Conservation (phyloP, 768 basidiomycete genomes). For the Lactarius deliciosus region DNA sequence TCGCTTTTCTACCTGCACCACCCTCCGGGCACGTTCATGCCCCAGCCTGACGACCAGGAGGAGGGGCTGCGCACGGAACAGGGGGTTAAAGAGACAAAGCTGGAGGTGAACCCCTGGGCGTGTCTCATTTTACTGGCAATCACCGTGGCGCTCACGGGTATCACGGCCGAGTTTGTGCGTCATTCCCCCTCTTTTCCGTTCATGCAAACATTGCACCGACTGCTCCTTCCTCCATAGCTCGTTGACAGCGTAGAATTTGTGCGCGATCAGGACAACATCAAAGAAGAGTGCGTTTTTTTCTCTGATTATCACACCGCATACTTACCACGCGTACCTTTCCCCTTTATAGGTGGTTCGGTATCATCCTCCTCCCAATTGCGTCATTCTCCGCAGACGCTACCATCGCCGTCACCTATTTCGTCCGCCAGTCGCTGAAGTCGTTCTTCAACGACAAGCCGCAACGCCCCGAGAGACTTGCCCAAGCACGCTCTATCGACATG, state of each 20-base stretch:
- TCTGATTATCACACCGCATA: background rate
- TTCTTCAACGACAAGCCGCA: constrained; percentile 38
- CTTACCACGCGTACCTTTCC: background rate
- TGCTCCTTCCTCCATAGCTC: constrained; percentile 40
- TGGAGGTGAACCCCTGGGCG: constrained; percentile 63
- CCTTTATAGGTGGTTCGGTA: constrained; percentile 61
- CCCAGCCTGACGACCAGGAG: constrained; percentile 43
- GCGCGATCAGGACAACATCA: constrained; percentile 43
- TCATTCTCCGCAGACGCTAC: constrained; percentile 73
- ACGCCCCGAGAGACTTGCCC: constrained; percentile 55
- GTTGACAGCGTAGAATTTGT: constrained; percentile 64
- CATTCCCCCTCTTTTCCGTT: background rate
- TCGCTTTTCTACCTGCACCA: constrained; percentile 71
- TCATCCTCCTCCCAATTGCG: constrained; percentile 68
- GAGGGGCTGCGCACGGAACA: constrained; percentile 37
- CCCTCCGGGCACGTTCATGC: constrained; percentile 55
- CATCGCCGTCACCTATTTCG: constrained; percentile 58
- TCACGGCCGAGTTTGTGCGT: constrained; percentile 69
- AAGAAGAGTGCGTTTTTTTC: constrained; percentile 47
- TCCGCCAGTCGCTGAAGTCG: constrained; percentile 44
- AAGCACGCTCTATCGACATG: constrained; percentile 69
- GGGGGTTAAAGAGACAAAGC: constrained; percentile 47
- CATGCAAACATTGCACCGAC: background rate
- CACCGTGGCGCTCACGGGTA: constrained; percentile 60
- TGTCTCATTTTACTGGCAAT: constrained; percentile 52